Conservation (phyloP, 805 yeast genomes). For the Starmerella riodocensis region DNA sequence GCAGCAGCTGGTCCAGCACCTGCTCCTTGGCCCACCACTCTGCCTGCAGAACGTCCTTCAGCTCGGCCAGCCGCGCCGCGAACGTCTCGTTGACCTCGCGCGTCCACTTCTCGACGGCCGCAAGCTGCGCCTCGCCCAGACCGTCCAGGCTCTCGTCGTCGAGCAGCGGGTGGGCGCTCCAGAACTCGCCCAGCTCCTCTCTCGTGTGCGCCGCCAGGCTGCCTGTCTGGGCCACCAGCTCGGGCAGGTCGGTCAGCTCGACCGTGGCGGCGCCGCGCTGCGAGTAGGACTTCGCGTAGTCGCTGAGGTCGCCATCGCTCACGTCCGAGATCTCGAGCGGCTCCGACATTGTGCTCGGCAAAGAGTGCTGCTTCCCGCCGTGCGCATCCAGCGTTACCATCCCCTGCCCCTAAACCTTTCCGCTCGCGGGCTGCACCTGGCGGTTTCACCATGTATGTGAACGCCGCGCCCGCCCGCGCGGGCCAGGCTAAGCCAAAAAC, state of each 20-base stretch:
- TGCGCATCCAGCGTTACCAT: no score
- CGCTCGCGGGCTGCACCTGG: no score
- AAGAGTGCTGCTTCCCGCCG: no score
- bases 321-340: not conserved
- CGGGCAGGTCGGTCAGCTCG: conserved; percentile 12
- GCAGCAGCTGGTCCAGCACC: conserved; percentile 24
- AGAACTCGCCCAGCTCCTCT: conserved; percentile 10
- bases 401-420: no score
- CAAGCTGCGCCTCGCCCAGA: conserved; percentile 11
- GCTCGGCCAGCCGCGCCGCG: conserved; percentile 18
- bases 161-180: conserved; percentile 5
- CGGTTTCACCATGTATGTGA: no score
- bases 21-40: conserved; percentile 29
- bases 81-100: conserved; percentile 21
- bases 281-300: not conserved
- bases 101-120: conserved; percentile 25
- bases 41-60: conserved; percentile 15
- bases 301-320: not conserved
- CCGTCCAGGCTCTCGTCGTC: conserved; percentile 2
- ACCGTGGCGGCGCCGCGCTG: conserved; percentile 1
- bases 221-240: conserved; percentile 1
- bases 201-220: conserved; percentile 3
- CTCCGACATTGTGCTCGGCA: conserved; percentile 2
- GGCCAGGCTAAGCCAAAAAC: no score
- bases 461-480: no score